phyloP scores from a whole-genome alignment of 306 rosid genomes.

The Castanea mollissima region DNA sequence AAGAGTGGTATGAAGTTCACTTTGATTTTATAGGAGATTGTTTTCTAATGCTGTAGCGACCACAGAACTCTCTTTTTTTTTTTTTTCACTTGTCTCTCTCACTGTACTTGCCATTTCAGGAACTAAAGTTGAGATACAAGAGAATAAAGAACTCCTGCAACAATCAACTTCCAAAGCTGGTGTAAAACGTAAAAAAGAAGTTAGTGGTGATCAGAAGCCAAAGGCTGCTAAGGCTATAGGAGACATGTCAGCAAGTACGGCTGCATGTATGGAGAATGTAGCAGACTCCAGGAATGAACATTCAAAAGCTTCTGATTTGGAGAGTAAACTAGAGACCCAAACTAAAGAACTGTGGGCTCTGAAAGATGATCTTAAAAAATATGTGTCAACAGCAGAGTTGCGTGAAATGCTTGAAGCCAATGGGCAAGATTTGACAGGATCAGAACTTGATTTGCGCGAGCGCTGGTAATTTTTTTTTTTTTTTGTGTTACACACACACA shows the following conservation, averaged over 20 bases:
- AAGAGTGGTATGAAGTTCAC: constrained; percentile 49
- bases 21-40: constrained; percentile 16
- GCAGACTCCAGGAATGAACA: constrained; percentile 19
- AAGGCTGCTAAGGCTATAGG: constrained; percentile 60
- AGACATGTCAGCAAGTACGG: constrained; percentile 56
- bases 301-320: constrained; percentile 42
- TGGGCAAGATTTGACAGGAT: constrained; percentile 73
- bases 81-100: constrained; percentile 4
- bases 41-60: constrained; percentile 12
- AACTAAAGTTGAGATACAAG: constrained; percentile 35
- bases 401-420: constrained; percentile 82
- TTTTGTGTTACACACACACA: no score
- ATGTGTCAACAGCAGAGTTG: constrained; percentile 68
- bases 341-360: constrained; percentile 77
- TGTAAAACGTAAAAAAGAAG: constrained; percentile 63
- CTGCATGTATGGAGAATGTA: constrained; percentile 27
- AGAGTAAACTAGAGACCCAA: constrained; percentile 63
- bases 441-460: constrained; percentile 93
- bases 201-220: constrained; percentile 43
- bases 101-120: constrained; percentile 36
- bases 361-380: constrained; percentile 82
- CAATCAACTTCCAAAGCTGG: constrained; percentile 55
- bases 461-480: constrained; percentile 66
- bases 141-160: constrained; percentile 32
- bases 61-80: background rate